phyloP scores from a whole-genome alignment of 2,329 filamentous ascomycete species.

The Diaporthe citriasiana region DNA sequence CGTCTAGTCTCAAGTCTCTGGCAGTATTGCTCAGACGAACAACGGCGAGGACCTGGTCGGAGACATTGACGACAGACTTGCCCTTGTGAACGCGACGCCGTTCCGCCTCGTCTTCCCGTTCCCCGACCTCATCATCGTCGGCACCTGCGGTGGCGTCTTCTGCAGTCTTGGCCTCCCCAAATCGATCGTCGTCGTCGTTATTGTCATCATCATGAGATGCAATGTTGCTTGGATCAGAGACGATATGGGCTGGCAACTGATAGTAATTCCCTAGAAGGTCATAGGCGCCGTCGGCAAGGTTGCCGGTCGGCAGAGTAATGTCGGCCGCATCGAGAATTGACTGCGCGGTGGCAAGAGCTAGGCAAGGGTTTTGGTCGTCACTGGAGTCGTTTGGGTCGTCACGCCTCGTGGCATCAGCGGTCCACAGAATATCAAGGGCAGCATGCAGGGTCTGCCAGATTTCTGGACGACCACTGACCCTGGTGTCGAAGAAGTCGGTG shows the following conservation, averaged over 20 bases:
- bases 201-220: conserved; percentile 46
- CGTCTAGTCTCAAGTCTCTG: conserved; percentile 71
- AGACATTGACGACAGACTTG: conserved; percentile 61
- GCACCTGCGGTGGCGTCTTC: conserved; percentile 49
- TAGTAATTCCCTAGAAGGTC: conserved; percentile 80
- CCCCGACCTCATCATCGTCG: conserved; percentile 46
- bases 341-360: conserved; percentile 78
- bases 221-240: conserved; percentile 76
- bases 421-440: conserved; percentile 78
- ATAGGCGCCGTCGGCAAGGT: conserved; percentile 79
- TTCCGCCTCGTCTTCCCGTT: conserved; percentile 44
- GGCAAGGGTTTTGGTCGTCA: conserved; percentile 53
- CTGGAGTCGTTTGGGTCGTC: conserved; percentile 41
- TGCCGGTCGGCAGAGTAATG: conserved; percentile 80
- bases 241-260: conserved; percentile 75
- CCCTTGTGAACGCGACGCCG: conserved; percentile 65
- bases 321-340: conserved; percentile 83
- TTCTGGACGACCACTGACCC: conserved; percentile 82
- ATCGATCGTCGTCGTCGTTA: not conserved
- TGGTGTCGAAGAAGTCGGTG: conserved; percentile 89
- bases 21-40: conserved; percentile 77
- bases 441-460: conserved; percentile 83
- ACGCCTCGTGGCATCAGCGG: conserved; percentile 56
- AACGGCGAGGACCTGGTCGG: conserved; percentile 67
- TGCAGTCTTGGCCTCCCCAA: conserved; percentile 43